These are phyloP conservation scores for Backusella parvicylindrica DNA, from an alignment of 192 early-diverging fungal species.

Conservation along the genomic window DNA sequence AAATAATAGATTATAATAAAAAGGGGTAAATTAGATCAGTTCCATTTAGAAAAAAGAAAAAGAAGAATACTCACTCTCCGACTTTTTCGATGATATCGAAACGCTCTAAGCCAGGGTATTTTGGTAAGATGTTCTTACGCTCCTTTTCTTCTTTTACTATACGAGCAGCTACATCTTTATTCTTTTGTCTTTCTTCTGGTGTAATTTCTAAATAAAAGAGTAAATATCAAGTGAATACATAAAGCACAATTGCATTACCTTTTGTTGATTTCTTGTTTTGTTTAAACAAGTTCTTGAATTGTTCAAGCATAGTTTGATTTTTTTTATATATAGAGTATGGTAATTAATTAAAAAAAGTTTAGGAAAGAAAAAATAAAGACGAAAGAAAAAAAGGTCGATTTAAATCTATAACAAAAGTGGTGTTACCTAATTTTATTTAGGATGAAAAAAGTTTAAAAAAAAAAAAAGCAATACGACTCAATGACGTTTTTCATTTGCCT, in stretches of 20 bases:
- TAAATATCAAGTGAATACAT: background rate
- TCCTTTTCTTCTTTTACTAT: conserved; percentile 52
- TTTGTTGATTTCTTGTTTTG: background rate
- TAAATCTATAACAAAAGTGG: background rate
- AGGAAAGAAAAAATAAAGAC: background rate
- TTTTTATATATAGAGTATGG: background rate
- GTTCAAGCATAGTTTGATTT: background rate
- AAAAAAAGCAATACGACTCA: background rate
- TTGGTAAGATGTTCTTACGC: conserved; percentile 45
- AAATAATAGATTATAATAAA: background rate
- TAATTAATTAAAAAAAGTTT: background rate
- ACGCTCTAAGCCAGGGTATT: conserved; percentile 58
- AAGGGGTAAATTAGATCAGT: background rate
- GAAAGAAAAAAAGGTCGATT: background rate
- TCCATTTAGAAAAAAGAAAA: background rate
- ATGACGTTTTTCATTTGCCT: background rate
- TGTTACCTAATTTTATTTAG: conserved; percentile 1
- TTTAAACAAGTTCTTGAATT: conserved; percentile 8
- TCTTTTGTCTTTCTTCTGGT: conserved; percentile 16
- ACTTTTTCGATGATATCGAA: conserved; percentile 61
- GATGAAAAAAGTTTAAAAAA: background rate
- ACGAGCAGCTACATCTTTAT: conserved; percentile 39
- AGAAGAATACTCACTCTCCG: conserved; percentile 61
- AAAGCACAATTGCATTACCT: conserved; percentile 6
- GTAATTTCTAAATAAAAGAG: background rate